These are phyloP conservation scores for Oryza meyeriana DNA, from an alignment of 176 grass and related monocot species.

Conservation along the genomic window DNA sequence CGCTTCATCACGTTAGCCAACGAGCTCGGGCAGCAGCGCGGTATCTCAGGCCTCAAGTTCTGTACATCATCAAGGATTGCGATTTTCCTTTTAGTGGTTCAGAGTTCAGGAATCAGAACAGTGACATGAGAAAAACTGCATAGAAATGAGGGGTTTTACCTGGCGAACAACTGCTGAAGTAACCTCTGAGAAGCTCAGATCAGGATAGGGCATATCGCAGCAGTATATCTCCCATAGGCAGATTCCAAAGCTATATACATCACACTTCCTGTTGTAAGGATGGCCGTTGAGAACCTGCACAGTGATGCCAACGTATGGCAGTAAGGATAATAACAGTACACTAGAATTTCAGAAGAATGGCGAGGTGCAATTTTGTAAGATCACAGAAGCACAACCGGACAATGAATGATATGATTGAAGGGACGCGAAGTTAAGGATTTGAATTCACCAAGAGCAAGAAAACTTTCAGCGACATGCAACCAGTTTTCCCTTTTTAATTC, in stretches of 20 bases:
- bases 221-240: slow-evolving; percentile 99
- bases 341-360: background rate
- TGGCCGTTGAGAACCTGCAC: slow-evolving; percentile 91
- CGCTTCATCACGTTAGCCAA: slow-evolving; percentile 89
- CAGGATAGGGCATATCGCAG: slow-evolving; percentile 98
- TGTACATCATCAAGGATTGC: slow-evolving; percentile 24
- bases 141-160: slow-evolving; percentile 40
- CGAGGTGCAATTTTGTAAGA: background rate
- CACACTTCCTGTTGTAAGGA: slow-evolving; percentile 97
- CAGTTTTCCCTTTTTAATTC: background rate
- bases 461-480: background rate
- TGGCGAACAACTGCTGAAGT: slow-evolving; percentile 96
- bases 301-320: slow-evolving; percentile 19
- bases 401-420: background rate
- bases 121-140: background rate
- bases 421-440: background rate
- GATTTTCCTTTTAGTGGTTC: background rate
- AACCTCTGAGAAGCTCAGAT: slow-evolving; percentile 96
- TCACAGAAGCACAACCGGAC: background rate
- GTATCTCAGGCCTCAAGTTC: slow-evolving; percentile 99
- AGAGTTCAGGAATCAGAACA: slow-evolving; percentile 3
- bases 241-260: slow-evolving; percentile 98
- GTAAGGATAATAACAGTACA: background rate
- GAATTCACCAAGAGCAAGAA: background rate
- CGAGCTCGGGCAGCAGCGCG: slow-evolving; percentile 87